Evolutionary conservation across 2,329 filamentous ascomycete genomes (phyloP).

Genomic region (Cercospora sp.): DNA sequence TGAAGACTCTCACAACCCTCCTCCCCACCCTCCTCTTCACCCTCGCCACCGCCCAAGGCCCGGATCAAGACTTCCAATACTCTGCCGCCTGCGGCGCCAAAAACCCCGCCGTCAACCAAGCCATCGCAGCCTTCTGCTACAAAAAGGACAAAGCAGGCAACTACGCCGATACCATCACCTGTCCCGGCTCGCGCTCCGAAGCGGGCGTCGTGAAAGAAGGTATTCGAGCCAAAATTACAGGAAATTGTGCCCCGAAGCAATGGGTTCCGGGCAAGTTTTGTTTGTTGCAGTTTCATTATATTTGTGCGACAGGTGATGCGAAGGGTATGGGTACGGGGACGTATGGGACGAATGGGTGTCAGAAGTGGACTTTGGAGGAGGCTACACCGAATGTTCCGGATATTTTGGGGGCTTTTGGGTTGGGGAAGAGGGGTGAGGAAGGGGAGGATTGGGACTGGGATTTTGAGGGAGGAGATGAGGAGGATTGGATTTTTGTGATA

Average conservation of each 20-base stretch:
- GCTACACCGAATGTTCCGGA: background rate
- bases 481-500: too few relatives aligned
- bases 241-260: conserved; percentile 25
- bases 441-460: background rate
- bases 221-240: conserved; percentile 21
- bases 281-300: conserved; percentile 28
- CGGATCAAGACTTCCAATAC: conserved; percentile 27
- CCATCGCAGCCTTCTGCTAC: conserved; percentile 30
- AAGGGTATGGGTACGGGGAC: conserved; percentile 13
- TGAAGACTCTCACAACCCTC: background rate
- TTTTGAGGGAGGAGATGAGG: background rate
- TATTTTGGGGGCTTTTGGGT: background rate
- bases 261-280: conserved; percentile 32
- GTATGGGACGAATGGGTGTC: conserved; percentile 27
- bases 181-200: conserved; percentile 22
- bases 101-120: conserved; percentile 26
- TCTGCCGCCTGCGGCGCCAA: conserved; percentile 27
- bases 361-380: conserved; percentile 25
- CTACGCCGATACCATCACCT: conserved; percentile 24
- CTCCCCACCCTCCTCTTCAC: conserved; percentile 12
- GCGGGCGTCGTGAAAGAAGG: conserved; percentile 22
- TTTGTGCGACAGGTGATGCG: conserved; percentile 23
- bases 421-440: background rate
- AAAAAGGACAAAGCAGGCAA: conserved; percentile 1
- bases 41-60: conserved; percentile 6